Conservation (phyloP, 2,329 filamentous ascomycete species). For the Microdochium bolleyi region DNA sequence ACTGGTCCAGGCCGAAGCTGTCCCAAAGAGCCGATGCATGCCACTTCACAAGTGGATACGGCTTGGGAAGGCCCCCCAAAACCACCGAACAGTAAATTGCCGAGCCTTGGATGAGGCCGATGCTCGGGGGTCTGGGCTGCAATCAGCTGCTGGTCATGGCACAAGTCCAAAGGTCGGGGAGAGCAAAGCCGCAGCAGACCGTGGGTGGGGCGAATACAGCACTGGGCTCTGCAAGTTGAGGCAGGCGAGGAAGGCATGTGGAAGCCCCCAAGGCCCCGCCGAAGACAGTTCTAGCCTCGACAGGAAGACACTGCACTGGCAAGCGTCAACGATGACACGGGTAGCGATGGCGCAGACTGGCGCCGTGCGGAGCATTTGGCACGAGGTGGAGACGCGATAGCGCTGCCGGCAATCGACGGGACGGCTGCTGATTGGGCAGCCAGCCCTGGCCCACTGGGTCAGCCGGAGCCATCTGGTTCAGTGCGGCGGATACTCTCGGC, state of each 20-base stretch:
- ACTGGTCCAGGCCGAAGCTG: not conserved
- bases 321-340: not conserved
- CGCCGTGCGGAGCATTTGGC: not conserved
- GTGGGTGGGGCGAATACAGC: not conserved
- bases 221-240: not conserved
- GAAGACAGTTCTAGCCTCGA: not conserved
- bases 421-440: not conserved
- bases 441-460: not conserved
- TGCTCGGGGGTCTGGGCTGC: not conserved
- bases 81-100: too few species aligned
- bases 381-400: not conserved
- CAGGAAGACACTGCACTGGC: not conserved
- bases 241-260: not conserved
- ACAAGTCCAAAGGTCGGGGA: too few species aligned
- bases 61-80: not conserved
- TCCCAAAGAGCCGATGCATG: not conserved
- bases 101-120: too few species aligned
- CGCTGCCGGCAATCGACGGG: not conserved
- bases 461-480: not conserved
- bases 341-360: not conserved
- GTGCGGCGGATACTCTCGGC: not conserved
- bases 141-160: not conserved
- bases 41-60: not conserved
- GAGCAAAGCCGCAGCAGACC: not conserved
- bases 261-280: not conserved